phyloP scores from a whole-genome alignment of 2,329 filamentous ascomycete species.

The Lecanicillium sp. region DNA sequence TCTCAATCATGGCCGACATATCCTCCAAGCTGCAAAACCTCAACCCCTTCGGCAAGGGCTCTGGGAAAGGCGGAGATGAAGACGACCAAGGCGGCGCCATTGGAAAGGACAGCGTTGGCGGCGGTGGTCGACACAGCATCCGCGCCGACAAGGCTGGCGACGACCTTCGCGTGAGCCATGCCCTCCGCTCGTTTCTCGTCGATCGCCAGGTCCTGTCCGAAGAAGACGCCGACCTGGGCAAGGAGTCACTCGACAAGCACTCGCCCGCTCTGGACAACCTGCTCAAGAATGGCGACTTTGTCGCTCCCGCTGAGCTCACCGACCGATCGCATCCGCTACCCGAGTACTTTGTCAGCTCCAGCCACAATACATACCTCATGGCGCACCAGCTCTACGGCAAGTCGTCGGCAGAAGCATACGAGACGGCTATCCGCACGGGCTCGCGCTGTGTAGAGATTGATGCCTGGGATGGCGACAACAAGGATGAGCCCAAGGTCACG shows the following conservation, averaged over 20 bases:
- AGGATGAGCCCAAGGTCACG: slow-evolving; percentile 59
- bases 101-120: slow-evolving; percentile 42
- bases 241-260: slow-evolving; percentile 25
- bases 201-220: slow-evolving; percentile 41
- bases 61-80: slow-evolving; percentile 27
- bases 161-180: slow-evolving; percentile 50
- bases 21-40: slow-evolving; percentile 9
- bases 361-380: slow-evolving; percentile 65
- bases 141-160: slow-evolving; percentile 38
- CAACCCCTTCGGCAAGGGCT: slow-evolving; percentile 11
- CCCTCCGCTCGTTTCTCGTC: slow-evolving; percentile 46
- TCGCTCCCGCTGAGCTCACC: slow-evolving; percentile 44
- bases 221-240: slow-evolving; percentile 37
- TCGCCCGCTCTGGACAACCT: slow-evolving; percentile 39
- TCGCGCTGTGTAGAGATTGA: slow-evolving; percentile 67
- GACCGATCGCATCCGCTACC: slow-evolving; percentile 53
- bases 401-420: slow-evolving; percentile 55
- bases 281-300: slow-evolving; percentile 48
- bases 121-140: slow-evolving; percentile 48
- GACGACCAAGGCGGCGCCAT: slow-evolving; percentile 47
- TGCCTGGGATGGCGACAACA: slow-evolving; percentile 57
- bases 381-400: slow-evolving; percentile 61
- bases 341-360: slow-evolving; percentile 65
- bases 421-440: slow-evolving; percentile 52
- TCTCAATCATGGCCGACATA: slow-evolving; percentile 11